A percentile compares a stretch with the other conserved stretches of the same genome.
Conservation (phyloP, 2,329 filamentous ascomycete species). For the Sporothrix brunneoviolacea region DNA sequence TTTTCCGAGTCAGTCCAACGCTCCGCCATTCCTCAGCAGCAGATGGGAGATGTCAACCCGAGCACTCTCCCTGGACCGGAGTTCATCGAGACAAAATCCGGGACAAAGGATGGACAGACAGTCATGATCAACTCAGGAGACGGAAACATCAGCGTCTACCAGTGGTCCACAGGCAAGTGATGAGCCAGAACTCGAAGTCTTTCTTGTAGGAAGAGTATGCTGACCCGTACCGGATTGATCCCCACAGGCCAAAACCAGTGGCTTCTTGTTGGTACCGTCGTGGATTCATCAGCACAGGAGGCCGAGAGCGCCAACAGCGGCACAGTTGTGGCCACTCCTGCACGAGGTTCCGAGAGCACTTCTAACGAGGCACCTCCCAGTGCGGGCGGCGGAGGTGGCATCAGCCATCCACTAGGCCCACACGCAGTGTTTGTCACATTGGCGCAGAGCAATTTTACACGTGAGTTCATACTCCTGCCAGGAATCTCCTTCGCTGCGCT, state of each 20-base stretch:
- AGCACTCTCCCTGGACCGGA: conserved; percentile 85
- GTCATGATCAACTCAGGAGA: conserved; percentile 82
- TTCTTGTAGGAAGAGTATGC: background rate
- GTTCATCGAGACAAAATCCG: conserved; percentile 72
- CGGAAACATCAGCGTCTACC: conserved; percentile 76
- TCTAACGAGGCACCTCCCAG: conserved; percentile 39
- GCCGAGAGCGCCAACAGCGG: conserved; percentile 51
- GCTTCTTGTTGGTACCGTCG: conserved; percentile 89
- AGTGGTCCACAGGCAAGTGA: conserved; percentile 61
- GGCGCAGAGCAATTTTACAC: conserved; percentile 16
- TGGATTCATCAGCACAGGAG: conserved; percentile 44
- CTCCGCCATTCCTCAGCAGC: conserved; percentile 82
- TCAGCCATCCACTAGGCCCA: conserved; percentile 66
- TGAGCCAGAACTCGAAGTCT: background rate
- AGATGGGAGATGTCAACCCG: conserved; percentile 73
- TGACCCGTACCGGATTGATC: background rate
- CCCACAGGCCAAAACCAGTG: conserved; percentile 57
- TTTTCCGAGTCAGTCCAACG: conserved; percentile 79
- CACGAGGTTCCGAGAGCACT: conserved; percentile 81
- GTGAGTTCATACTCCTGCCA: conserved; percentile 13
- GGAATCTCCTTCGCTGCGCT: background rate
- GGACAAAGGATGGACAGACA: conserved; percentile 94
- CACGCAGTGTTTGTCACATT: conserved; percentile 16
- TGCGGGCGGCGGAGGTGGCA: conserved; percentile 89
- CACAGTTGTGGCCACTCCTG: conserved; percentile 74